Evolutionary conservation across 2,329 filamentous ascomycete species (phyloP).

Genomic region (Fonsecaea pedrosoi): DNA sequence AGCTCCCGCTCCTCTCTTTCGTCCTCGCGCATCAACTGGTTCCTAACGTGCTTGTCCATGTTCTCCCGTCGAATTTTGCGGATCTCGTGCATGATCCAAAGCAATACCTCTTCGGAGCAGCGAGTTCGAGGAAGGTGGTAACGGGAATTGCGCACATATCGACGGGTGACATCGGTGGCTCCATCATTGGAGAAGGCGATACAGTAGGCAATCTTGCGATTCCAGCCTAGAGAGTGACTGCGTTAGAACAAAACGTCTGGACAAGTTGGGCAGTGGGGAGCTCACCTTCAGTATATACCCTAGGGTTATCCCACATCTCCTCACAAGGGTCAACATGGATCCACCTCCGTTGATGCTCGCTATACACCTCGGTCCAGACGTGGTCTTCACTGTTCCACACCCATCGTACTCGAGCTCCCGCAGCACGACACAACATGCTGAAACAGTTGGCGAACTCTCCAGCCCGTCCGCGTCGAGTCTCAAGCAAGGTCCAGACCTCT

Average conservation of each 20-base stretch:
- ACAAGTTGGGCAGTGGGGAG: slow-evolving; percentile 29
- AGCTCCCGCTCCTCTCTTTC: slow-evolving; percentile 58
- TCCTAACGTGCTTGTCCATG: slow-evolving; percentile 80
- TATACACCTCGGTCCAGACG: slow-evolving; percentile 98
- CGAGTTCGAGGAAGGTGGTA: slow-evolving; percentile 72
- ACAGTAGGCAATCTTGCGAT: slow-evolving; percentile 95
- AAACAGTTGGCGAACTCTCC: slow-evolving; percentile 99
- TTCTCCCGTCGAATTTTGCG: slow-evolving; percentile 81
- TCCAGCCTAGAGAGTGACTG: slow-evolving; percentile 68
- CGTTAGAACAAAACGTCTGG: slow-evolving; percentile 4
- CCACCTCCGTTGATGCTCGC: slow-evolving; percentile 90
- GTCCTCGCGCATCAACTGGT: slow-evolving; percentile 55
- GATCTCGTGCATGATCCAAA: slow-evolving; percentile 92
- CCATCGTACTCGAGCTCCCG: slow-evolving; percentile 91
- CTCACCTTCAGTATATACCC: slow-evolving; percentile 83
- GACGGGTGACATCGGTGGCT: slow-evolving; percentile 70
- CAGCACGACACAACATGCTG: slow-evolving; percentile 93
- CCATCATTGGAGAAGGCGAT: slow-evolving; percentile 94
- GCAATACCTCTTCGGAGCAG: slow-evolving; percentile 85
- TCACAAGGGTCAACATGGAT: slow-evolving; percentile 96
- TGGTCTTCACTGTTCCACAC: slow-evolving; percentile 98
- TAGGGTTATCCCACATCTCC: slow-evolving; percentile 92
- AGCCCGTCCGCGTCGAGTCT: slow-evolving; percentile 82
- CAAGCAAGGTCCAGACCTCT: slow-evolving; percentile 89
- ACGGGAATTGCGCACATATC: slow-evolving; percentile 64